A percentile compares a stretch with the other conserved stretches of the same genome.
phyloP scores from a whole-genome alignment of 1,284 basidiomycete genomes.

The Lentinula novae-zelandiae region DNA sequence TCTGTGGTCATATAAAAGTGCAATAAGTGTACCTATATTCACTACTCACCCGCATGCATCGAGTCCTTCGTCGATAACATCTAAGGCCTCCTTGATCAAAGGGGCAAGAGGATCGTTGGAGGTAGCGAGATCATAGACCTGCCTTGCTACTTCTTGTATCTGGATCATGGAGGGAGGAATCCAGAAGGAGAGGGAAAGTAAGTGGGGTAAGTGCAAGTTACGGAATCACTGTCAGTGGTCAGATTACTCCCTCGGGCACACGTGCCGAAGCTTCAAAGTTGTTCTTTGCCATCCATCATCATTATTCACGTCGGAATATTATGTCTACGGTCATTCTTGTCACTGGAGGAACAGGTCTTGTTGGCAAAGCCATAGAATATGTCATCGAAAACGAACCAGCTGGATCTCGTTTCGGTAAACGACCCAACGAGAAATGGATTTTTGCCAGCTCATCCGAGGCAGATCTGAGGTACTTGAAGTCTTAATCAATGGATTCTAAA shows the following conservation, averaged over 20 bases:
- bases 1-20: constrained; percentile 11
- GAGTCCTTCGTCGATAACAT: constrained; percentile 74
- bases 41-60: constrained; percentile 72
- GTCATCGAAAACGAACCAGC: constrained; percentile 75
- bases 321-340: constrained; percentile 65
- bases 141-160: constrained; percentile 36
- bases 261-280: constrained; percentile 1
- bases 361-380: constrained; percentile 78
- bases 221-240: neutral
- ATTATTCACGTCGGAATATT: constrained; percentile 1
- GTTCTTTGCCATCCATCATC: neutral
- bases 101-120: constrained; percentile 51
- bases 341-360: constrained; percentile 83
- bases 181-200: neutral
- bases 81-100: constrained; percentile 71
- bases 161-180: neutral
- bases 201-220: neutral
- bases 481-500: neutral
- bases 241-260: neutral
- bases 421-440: constrained; percentile 77
- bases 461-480: constrained; percentile 60
- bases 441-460: constrained; percentile 75
- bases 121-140: constrained; percentile 56
- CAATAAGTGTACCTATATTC: neutral
- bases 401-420: constrained; percentile 74